Conservation (phyloP, 257 asterid genomes). For the Eucommia ulmoides region DNA sequence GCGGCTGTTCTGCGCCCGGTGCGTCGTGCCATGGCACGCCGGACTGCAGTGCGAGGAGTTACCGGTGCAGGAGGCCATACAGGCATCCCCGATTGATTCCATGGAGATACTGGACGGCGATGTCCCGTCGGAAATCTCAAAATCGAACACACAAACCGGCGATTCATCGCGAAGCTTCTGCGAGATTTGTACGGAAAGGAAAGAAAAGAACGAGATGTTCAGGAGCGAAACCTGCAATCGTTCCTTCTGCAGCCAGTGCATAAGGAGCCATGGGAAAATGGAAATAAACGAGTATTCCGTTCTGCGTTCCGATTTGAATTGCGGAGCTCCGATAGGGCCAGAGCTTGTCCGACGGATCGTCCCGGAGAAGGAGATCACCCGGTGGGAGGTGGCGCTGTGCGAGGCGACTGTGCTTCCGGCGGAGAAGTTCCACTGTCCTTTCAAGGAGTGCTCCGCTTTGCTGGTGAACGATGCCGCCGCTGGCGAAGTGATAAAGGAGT, state of each 20-base stretch:
- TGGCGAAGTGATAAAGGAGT: background rate
- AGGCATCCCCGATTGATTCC: no score
- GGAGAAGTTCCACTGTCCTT: conserved; percentile 15
- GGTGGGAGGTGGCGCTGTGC: conserved; percentile 20
- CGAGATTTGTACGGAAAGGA: background rate
- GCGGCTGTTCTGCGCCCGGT: no score
- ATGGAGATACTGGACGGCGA: no score
- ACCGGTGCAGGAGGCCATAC: no score
- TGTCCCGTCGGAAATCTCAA: no score
- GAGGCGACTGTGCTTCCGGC: background rate
- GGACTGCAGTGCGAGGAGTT: no score
- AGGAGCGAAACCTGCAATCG: conserved; percentile 24
- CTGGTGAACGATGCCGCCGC: conserved; percentile 14
- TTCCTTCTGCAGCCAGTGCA: conserved; percentile 34
- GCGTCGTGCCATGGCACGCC: no score
- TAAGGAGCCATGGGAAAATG: conserved; percentile 25
- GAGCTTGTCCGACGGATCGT: conserved; percentile 14
- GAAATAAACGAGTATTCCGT: conserved; percentile 3
- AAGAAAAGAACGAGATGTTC: conserved; percentile 7
- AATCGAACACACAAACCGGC: no score
- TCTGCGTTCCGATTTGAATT: conserved; percentile 38
- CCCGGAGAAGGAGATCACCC: conserved; percentile 3
- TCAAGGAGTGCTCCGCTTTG: conserved; percentile 17
- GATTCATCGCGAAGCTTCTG: background rate
- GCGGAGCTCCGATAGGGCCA: conserved; percentile 21